Evolutionary conservation across 768 basidiomycete species (phyloP), one percentile per base, ranked within the genome.

Genomic region (Cystoderma amianthinum): DNA sequence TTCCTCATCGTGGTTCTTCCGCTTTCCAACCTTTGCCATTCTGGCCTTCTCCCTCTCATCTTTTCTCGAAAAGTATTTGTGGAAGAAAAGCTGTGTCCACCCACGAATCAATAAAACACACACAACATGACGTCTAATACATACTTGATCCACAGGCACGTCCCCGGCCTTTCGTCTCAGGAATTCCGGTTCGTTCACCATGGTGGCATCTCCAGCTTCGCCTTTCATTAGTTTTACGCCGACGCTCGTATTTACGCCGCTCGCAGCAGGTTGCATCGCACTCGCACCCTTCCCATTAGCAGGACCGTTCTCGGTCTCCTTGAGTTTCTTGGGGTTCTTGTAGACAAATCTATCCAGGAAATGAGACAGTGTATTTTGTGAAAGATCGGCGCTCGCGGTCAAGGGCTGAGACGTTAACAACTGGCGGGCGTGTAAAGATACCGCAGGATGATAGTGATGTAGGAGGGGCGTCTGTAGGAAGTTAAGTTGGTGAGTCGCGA

Each of bases 291-390:
- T 84, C 5, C 75, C 65, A 42, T 67, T 71, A 39, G 42, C 36
- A 16, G 44, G 53, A 33, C 53, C 60, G 18, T 61, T 57, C 5
- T 56, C 62, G 23, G 52, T 59, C 17, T 45, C 33, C 44, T 63
- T 66, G 28, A 57, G 51, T 51, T 84, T 82, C 67, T 97, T 98
- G 1, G 93, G 83, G 58, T 98, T 97, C 61, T 93, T 90, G 69
- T 91, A 97, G 32, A 97, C 89, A 64, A 98, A 97, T 2, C 94
- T 80, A 57, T 98, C 96, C 30, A 98, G 76, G 77, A 99, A 97
- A 53, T 93, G 89, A 1, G 88, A 83, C 17, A 97, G 77, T 1
- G 93, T 94, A 65, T 96, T 93, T 43, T 92, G 80, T 7, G 88
- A 82, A 36, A 99, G 83, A 55, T 98, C 94, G 0, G 90, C 75